These are phyloP conservation scores for Aschersonia sp. DNA, from an alignment of 2,329 filamentous ascomycete species.

Conservation along the genomic window DNA sequence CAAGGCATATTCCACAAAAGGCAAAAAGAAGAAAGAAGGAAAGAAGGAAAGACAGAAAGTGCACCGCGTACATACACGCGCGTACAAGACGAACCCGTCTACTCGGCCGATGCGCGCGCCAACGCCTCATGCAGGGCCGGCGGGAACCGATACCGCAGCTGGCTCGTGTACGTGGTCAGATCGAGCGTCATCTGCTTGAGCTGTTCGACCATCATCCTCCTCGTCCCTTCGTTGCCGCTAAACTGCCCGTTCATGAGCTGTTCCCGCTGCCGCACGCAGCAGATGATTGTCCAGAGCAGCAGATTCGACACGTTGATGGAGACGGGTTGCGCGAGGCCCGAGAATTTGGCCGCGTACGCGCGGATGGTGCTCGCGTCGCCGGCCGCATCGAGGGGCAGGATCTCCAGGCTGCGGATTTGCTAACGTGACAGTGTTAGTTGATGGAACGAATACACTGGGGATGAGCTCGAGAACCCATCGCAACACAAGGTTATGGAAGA, in stretches of 20 bases:
- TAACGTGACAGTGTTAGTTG: conserved; percentile 16
- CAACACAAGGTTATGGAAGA: too few relatives aligned
- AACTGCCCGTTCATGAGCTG: conserved; percentile 56
- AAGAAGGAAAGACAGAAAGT: too few relatives aligned
- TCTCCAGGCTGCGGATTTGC: conserved; percentile 60
- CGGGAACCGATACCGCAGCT: conserved; percentile 82
- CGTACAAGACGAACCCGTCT: conserved; percentile 4
- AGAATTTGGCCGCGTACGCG: conserved; percentile 65
- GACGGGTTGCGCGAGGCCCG: conserved; percentile 62
- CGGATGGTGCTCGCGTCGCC: conserved; percentile 72
- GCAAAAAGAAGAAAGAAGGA: too few relatives aligned
- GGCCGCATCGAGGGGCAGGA: conserved; percentile 63
- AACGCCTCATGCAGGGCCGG: conserved; percentile 78
- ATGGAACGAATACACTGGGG: conserved; percentile 1
- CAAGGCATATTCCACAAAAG: too few relatives aligned
- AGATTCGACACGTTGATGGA: conserved; percentile 82
- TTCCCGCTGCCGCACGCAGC: conserved; percentile 67
- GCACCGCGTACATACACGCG: too few relatives aligned
- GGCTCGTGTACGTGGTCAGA: conserved; percentile 82
- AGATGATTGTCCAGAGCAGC: conserved; percentile 84
- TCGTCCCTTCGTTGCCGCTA: conserved; percentile 54
- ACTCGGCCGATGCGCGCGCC: conserved; percentile 64
- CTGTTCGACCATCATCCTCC: conserved; percentile 50
- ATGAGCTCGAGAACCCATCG: too few relatives aligned
- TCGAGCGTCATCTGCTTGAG: conserved; percentile 74